phyloP scores from a whole-genome alignment of 75 land plant genomes.

The Cupressus sempervirens region DNA sequence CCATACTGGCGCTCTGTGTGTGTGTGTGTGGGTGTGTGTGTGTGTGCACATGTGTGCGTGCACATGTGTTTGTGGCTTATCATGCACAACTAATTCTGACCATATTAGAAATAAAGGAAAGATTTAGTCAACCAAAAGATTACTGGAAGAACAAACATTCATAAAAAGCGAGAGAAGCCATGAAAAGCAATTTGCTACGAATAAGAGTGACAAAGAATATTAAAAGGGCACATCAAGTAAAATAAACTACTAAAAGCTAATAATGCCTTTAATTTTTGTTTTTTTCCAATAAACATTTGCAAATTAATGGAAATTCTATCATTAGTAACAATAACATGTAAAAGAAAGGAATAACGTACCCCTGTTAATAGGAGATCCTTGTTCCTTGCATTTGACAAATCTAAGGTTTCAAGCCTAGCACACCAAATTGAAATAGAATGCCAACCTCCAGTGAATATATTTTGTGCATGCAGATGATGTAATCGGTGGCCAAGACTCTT shows the following conservation, averaged over 20 bases:
- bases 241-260: background rate
- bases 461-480: conserved; percentile 32
- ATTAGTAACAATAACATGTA: background rate
- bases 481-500: conserved; percentile 25
- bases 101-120: background rate
- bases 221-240: background rate
- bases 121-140: background rate
- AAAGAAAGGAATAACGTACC: conserved; percentile 3
- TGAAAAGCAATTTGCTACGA: background rate
- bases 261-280: background rate
- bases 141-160: background rate
- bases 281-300: background rate
- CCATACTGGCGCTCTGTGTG: too few species aligned
- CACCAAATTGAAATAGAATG: conserved; percentile 33
- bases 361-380: conserved; percentile 7
- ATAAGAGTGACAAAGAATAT: background rate
- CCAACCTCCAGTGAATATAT: conserved; percentile 22
- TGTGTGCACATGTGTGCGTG: too few species aligned
- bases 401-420: conserved; percentile 24
- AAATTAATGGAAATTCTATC: background rate
- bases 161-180: background rate
- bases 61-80: too few species aligned
- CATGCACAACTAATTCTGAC: background rate
- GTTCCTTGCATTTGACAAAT: conserved; percentile 27
- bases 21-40: too few species aligned